These are phyloP conservation scores for Phoma herbarum DNA, from an alignment of 2,329 filamentous ascomycete genomes.

Conservation along the genomic window DNA sequence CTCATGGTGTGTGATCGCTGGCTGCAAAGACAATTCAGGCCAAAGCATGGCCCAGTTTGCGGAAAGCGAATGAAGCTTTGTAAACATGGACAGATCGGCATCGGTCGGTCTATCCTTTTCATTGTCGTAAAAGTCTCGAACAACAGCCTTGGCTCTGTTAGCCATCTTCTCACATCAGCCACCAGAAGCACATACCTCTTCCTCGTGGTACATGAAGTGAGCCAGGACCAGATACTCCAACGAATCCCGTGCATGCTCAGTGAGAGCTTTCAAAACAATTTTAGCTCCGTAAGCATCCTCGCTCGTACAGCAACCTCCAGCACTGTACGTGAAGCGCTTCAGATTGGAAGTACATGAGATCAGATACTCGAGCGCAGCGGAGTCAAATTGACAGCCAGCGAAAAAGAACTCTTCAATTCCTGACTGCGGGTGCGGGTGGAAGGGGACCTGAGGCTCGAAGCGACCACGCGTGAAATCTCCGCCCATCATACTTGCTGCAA, in stretches of 20 bases:
- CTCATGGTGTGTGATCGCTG: neutral
- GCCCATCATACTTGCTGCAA: neutral
- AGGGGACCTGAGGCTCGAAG: neutral
- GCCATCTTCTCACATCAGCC: neutral
- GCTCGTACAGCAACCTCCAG: neutral
- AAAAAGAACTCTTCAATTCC: constrained; percentile 1
- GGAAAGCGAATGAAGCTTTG: neutral
- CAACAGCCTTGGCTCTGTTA: neutral
- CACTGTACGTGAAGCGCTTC: constrained; percentile 1
- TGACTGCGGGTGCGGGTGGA: neutral
- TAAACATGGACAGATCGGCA: neutral
- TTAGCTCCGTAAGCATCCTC: neutral
- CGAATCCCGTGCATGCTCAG: neutral
- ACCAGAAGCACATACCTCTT: neutral
- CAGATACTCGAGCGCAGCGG: neutral
- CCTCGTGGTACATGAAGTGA: neutral
- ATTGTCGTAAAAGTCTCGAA: neutral
- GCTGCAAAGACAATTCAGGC: neutral
- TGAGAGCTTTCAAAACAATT: neutral
- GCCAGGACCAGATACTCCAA: neutral
- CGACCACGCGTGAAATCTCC: neutral
- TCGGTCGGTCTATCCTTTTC: neutral
- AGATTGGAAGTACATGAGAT: neutral
- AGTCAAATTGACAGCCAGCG: neutral
- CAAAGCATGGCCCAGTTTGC: constrained; percentile 5